Base-by-base conservation (phyloP, 2,329 filamentous ascomycete genomes). In the Aspergillus transmontanensis region DNA sequence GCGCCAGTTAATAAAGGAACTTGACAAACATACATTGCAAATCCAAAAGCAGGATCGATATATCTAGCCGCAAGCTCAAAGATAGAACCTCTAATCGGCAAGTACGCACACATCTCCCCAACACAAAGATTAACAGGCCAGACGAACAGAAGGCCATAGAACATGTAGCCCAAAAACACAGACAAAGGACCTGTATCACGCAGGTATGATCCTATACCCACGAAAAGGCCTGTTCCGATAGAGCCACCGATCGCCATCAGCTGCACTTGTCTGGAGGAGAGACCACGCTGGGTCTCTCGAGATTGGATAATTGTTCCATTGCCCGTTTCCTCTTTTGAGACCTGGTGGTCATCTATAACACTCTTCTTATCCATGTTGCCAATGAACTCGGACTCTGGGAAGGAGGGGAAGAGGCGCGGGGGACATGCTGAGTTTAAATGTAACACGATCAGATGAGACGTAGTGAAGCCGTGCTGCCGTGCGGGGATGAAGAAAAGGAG, bases 61-160 rank as follows among this genome's bases (percentile, higher is more conserved):
- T 84, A 79, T 71, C 83, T 75, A 68, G 82, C 73, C 62, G 83
- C 76, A 77, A 84, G 69, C 68, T 82, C 72, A 11, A 82, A 80
- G 57, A 83, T 82, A 0, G 76, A 79, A 36, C 83, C 82, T 30
- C 78, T 81, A 23, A 85, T 77, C 66, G 78, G 60, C 68, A 77
- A 61, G 73, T 75, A 65, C 68, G 72, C 68, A 43, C 65, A 68
- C 71, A 74, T 73, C 43, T 74, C 72, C 0, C 72, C 72, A 21
- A 74, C 70, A 28, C 69, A 71, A 28, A 75, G 64, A 64, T 76
- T 75, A 32, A 71, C 68, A 2, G 74, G 74, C 64, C 73, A 69
- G 56, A 76, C 71, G 51, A 76, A 75, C 19, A 76, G 23, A n/a
- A 73, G 58, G 2, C 73, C 73, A 64, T 72, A 79, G 51, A 78